These are phyloP conservation scores for Thuidium tamariscinum DNA, from an alignment of 225 moss, liverwort and hornwort genomes.

Conservation along the genomic window DNA sequence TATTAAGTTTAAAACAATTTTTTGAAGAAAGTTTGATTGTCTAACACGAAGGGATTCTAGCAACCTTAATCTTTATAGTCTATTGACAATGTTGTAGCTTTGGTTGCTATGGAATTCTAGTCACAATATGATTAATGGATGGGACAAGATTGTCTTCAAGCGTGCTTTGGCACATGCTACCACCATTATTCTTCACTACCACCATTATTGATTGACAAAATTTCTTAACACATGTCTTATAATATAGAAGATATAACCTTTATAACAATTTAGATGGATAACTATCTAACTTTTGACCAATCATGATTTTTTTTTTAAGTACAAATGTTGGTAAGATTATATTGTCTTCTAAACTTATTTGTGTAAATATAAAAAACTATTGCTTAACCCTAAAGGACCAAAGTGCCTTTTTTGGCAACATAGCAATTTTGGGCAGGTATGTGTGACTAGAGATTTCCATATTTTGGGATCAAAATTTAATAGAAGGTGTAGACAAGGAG, in stretches of 20 bases:
- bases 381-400: too few relatives aligned
- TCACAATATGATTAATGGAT: background rate
- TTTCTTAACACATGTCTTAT: background rate
- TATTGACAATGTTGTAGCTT: background rate
- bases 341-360: background rate
- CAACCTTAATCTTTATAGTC: background rate
- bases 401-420: too few relatives aligned
- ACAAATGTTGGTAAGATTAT: background rate
- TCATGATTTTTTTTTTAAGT: fast-evolving
- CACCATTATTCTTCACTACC: background rate
- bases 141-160: background rate
- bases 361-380: background rate
- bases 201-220: background rate
- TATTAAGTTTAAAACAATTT: too few relatives aligned
- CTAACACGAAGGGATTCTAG: background rate
- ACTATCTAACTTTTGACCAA: background rate
- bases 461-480: too few relatives aligned
- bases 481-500: too few relatives aligned
- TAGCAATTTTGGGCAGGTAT: too few relatives aligned
- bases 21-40: too few relatives aligned
- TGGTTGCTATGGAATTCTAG: background rate
- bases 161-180: background rate
- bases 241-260: background rate
- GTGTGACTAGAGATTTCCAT: too few relatives aligned
- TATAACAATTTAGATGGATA: background rate